phyloP scores from a whole-genome alignment of 257 asterid genomes.

The Jacaranda copaia region DNA sequence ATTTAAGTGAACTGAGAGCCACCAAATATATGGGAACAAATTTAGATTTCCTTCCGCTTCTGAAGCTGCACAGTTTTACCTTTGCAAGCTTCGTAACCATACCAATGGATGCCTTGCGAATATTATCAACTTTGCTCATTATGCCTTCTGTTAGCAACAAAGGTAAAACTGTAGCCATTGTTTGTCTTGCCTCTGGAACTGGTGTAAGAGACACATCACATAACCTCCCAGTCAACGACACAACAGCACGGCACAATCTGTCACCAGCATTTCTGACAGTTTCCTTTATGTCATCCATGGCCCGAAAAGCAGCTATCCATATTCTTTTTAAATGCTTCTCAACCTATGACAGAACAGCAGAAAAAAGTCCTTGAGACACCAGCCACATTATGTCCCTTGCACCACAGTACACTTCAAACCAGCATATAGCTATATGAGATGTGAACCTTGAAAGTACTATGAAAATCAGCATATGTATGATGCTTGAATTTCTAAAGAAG shows the following conservation, averaged over 20 bases:
- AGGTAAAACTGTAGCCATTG: constrained; percentile 90
- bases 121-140: constrained; percentile 86
- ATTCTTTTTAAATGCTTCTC: constrained; percentile 81
- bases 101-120: constrained; percentile 94
- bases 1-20: constrained; percentile 18
- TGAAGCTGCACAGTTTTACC: constrained; percentile 51
- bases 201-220: constrained; percentile 94
- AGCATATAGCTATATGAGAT: constrained; percentile 29
- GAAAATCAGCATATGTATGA: neutral
- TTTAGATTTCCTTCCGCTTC: constrained; percentile 25
- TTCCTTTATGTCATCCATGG: constrained; percentile 98
- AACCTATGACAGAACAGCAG: constrained; percentile 57
- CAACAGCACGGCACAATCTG: constrained; percentile 87
- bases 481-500: neutral
- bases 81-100: constrained; percentile 86
- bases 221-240: constrained; percentile 82
- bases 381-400: neutral
- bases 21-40: constrained; percentile 23
- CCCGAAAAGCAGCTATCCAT: constrained; percentile 95
- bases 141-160: constrained; percentile 90
- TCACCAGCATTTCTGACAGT: constrained; percentile 97
- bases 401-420: neutral
- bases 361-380: constrained; percentile 25
- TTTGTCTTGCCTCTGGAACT: constrained; percentile 70
- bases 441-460: constrained; percentile 28